These are phyloP conservation scores for Graphilbum fragrans DNA, from an alignment of 2,329 filamentous ascomycete genomes.

Conservation along the genomic window DNA sequence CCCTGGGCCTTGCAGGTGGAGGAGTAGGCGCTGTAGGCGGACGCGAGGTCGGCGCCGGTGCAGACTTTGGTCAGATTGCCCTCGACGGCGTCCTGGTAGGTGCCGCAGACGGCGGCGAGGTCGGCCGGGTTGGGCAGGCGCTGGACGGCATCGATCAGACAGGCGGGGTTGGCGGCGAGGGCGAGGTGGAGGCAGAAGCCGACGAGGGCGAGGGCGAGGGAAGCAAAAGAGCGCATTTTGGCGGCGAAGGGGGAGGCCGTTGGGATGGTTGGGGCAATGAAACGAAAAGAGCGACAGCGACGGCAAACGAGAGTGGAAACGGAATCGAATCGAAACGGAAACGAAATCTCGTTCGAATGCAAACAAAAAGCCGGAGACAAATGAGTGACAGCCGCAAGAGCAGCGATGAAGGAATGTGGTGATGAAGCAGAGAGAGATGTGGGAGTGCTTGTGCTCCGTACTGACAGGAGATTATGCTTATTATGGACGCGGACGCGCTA, in stretches of 20 bases:
- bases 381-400: background rate
- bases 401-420: background rate
- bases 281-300: background rate
- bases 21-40: conserved; percentile 5
- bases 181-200: background rate
- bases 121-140: conserved; percentile 5
- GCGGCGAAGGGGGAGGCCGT: no score
- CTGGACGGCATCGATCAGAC: conserved; percentile 7
- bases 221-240: no score
- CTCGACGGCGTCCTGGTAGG: conserved; percentile 1
- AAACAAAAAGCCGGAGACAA: background rate
- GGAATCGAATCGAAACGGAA: background rate
- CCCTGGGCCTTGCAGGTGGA: conserved; percentile 2
- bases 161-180: conserved; percentile 4
- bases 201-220: background rate
- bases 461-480: no score
- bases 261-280: no score
- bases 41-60: conserved; percentile 2
- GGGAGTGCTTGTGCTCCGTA: no score
- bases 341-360: background rate
- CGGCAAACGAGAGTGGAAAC: background rate
- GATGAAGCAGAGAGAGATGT: background rate
- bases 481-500: background rate
- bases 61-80: conserved; percentile 4
- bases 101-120: conserved; percentile 2